Evolutionary conservation across 805 yeast species (phyloP), one percentile per base, ranked within the genome.

Genomic region (Sugiyamaella americana): DNA sequence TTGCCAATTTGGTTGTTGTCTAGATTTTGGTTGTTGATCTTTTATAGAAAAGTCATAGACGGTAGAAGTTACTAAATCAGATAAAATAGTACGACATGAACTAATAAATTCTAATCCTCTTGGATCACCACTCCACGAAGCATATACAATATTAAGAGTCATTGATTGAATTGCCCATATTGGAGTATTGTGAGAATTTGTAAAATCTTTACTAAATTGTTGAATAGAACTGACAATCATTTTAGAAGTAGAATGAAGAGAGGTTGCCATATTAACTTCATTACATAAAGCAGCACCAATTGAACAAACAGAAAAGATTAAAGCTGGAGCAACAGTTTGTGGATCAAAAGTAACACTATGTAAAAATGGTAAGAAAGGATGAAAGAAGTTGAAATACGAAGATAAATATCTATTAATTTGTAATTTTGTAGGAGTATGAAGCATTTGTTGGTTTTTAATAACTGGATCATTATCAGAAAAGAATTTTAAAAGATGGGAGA

Each of bases 271-370:
- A 30, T 56, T 53, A 8, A 50, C 48, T 24, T 61, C 63, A 19
- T 51, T 55, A 42, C 61, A 55, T 10, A 60, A 46, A 13, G 57
- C 50, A 0, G 69, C 66, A 5, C 69, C 69, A 30, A 65, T 52
- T 3, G 68, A 56, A 42, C 66, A 58, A 5, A 64, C 56, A 1
- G 67, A 58, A 21, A 60, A 58, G 20, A 65, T 46, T 2, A 65
- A 54, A 6, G 63, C 55, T 11, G 62, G 64, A 5, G 67, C 56
- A 2, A 58, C 53, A 1, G 51, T 47, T 21, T 51, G 49, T 2
- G 65, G 62, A 24, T 59, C 52, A 47, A 65, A 65, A 4, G 65
- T 53, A 21, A 60, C 63, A 3, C 54, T 50, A 44, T 65, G 68
- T 19, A 65, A 40, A 47, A 65, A 58, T 3, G 69, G 69, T 29